A percentile compares a stretch with the other conserved stretches of the same genome.
Conservation (phyloP, 441 rosid genomes). For the Erodium moschatum region DNA sequence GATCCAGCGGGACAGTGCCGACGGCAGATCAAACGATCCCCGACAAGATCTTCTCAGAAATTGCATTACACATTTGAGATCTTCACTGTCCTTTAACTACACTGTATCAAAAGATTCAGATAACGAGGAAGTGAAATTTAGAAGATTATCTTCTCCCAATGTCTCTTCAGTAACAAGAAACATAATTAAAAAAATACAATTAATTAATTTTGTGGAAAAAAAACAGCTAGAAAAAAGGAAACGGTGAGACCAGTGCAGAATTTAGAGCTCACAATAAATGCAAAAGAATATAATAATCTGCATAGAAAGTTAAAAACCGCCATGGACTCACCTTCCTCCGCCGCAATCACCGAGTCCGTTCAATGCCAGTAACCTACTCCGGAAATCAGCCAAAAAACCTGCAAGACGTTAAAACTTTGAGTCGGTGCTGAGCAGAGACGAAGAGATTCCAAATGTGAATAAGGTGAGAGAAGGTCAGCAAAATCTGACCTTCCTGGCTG, state of each 20-base stretch:
- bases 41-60: constrained; percentile 5
- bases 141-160: neutral
- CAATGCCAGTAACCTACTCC: neutral
- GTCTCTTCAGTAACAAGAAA: neutral
- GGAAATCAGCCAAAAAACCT: neutral
- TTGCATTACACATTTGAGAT: constrained; percentile 15
- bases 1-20: too few relatives aligned
- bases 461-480: neutral
- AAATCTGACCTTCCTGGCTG: neutral
- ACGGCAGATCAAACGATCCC: neutral
- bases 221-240: neutral
- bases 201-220: neutral
- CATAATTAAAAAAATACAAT: too few relatives aligned
- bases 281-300: neutral
- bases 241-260: neutral
- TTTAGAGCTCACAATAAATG: neutral
- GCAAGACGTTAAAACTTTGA: too few relatives aligned
- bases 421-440: too few relatives aligned
- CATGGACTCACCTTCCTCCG: neutral
- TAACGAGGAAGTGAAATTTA: neutral
- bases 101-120: neutral
- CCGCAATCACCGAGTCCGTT: neutral
- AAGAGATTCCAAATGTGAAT: too few relatives aligned
- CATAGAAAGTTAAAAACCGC: neutral
- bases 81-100: neutral